These are phyloP conservation scores for Phaeolepiota aurea DNA, from an alignment of 768 basidiomycete species.

Conservation along the genomic window DNA sequence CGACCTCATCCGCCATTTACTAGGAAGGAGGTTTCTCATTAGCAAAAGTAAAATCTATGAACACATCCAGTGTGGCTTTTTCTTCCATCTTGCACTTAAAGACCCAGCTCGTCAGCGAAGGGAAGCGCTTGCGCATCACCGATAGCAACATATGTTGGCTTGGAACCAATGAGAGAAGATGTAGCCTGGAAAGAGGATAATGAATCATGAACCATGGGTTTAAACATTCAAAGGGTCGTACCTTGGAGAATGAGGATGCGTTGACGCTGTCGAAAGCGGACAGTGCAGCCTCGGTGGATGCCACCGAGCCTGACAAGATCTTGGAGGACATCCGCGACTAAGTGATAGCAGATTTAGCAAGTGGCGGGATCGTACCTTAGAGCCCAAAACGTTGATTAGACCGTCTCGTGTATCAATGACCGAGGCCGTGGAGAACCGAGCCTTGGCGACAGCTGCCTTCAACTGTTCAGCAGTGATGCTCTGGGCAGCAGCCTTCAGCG, in stretches of 20 bases:
- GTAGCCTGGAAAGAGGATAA: constrained; percentile 37
- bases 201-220: constrained; percentile 2
- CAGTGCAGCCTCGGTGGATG: constrained; percentile 55
- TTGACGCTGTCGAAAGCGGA: constrained; percentile 65
- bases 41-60: no score
- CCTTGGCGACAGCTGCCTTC: constrained; percentile 77
- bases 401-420: constrained; percentile 65
- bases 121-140: constrained; percentile 76
- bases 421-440: constrained; percentile 76
- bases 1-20: no score
- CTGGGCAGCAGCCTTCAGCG: constrained; percentile 54
- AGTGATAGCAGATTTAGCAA: background rate
- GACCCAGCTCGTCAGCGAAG: constrained; percentile 75
- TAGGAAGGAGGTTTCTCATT: no score
- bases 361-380: constrained; percentile 40
- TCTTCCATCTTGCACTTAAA: no score
- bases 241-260: constrained; percentile 62
- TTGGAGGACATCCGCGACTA: constrained; percentile 15
- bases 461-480: constrained; percentile 62
- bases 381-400: constrained; percentile 48
- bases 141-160: constrained; percentile 83
- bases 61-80: no score
- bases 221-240: constrained; percentile 18
- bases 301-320: constrained; percentile 50
- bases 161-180: constrained; percentile 55